phyloP scores from a whole-genome alignment of 2,329 filamentous ascomycete species.

The Aspergillus melleus region DNA sequence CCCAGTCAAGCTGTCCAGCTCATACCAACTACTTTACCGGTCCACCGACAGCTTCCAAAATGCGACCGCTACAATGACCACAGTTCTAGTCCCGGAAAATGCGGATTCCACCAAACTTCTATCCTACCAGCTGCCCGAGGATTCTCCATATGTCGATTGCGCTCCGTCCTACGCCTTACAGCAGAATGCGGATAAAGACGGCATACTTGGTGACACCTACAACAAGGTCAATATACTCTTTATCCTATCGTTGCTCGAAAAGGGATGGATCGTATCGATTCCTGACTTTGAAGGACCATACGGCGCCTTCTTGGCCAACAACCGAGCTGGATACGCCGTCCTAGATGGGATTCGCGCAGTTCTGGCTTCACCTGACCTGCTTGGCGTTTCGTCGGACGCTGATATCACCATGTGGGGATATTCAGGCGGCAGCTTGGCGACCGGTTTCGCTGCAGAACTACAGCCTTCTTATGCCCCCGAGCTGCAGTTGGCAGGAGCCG shows the following conservation, averaged over 20 bases:
- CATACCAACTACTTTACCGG: constrained; percentile 6
- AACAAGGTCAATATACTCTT: background rate
- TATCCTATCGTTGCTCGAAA: background rate
- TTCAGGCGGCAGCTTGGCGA: constrained; percentile 2
- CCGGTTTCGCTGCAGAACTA: background rate
- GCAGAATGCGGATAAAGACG: background rate
- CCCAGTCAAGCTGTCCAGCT: background rate
- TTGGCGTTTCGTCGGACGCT: background rate
- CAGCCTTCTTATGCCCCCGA: background rate
- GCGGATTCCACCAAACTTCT: background rate
- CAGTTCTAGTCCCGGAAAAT: constrained; percentile 2
- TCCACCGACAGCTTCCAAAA: constrained; percentile 1
- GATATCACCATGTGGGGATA: constrained; percentile 2
- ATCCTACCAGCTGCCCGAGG: constrained; percentile 2
- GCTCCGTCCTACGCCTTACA: constrained; percentile 3
- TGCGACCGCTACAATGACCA: constrained; percentile 1
- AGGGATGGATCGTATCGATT: background rate
- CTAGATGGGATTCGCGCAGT: constrained; percentile 2
- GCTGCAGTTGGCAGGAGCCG: background rate
- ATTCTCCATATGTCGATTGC: background rate
- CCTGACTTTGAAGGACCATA: constrained; percentile 1
- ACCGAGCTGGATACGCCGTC: background rate
- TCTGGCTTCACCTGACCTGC: background rate
- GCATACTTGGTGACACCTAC: background rate
- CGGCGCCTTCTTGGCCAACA: background rate